phyloP scores from a whole-genome alignment of 1,139 yeast species.

The Suhomyces choctaworum region DNA sequence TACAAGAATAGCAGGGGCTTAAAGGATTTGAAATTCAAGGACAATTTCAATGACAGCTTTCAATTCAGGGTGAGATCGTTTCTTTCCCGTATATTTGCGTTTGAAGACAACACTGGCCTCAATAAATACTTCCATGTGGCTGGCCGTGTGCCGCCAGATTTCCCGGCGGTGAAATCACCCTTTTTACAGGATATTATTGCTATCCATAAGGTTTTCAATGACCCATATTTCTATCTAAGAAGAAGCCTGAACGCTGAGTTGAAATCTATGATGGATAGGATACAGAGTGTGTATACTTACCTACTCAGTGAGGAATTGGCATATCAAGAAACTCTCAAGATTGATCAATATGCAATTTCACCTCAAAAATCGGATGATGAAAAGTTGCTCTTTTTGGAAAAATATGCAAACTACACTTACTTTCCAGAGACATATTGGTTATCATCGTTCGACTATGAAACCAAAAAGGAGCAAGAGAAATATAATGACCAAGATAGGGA shows the following conservation, averaged over 20 bases:
- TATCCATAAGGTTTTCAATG: constrained; percentile 34
- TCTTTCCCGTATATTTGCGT: constrained; percentile 33
- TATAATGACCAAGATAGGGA: constrained; percentile 29
- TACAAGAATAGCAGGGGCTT: constrained; percentile 21
- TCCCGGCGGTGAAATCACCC: constrained; percentile 22
- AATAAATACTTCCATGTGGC: constrained; percentile 42
- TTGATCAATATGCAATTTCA: constrained; percentile 22
- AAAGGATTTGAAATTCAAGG: constrained; percentile 36
- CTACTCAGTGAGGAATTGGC: constrained; percentile 34
- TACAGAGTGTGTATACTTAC: constrained; percentile 29
- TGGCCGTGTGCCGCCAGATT: constrained; percentile 27
- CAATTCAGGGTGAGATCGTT: constrained; percentile 40
- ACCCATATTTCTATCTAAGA: constrained; percentile 38
- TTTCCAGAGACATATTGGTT: constrained; percentile 43
- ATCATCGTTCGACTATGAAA: constrained; percentile 28
- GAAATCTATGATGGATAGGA: constrained; percentile 23
- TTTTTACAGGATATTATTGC: constrained; percentile 38
- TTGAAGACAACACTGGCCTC: constrained; percentile 50
- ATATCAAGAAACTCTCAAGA: constrained; percentile 17
- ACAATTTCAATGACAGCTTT: constrained; percentile 40
- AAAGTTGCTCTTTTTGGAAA: constrained; percentile 20
- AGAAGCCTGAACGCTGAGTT: constrained; percentile 25
- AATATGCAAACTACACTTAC: constrained; percentile 25
- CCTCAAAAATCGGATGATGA: constrained; percentile 21
- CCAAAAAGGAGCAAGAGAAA: constrained; percentile 17